Evolutionary conservation across 805 yeast genomes (phyloP), one percentile per base, ranked within the genome.

Genomic region (Sugiyamaella lignohabitans): DNA sequence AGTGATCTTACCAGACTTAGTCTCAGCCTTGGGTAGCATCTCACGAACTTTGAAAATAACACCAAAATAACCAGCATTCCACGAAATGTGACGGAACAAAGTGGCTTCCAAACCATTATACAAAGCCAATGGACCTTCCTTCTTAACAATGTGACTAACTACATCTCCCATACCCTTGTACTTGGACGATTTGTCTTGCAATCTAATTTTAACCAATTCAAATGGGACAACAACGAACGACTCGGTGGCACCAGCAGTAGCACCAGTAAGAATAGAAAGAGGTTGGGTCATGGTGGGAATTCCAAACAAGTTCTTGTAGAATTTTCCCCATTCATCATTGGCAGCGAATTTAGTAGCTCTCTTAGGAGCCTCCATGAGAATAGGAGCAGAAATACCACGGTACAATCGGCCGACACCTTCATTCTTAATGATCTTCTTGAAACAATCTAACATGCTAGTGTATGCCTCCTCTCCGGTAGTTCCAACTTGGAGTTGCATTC

Each of bases 61-160:
- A 54, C 98, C 98, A 65, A 93, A 93, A 71, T 93, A 93, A 50
- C 98, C 98, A 40, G 96, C 96, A 69, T 93, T 93, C 99, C 99
- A 93, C 50, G 79, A 71, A 50, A 87, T 78, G 66, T 93, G 98
- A 76, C 99, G 85, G 95, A 96, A 93, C 62, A 93, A 68, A 6
- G 98, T 93, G 22, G 97, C 88, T 71, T 93, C 99, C 56, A 93
- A 73, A 50, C 99, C 99, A 64, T 87, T 87, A 69, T 91, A 93
- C 61, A 93, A 68, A 23, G 96, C 88, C 48, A 87, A 67, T 1
- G 78, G 64, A 61, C 98, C 98, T 63, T 91, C 87, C 42, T 73
- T 68, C 58, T 74, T 75, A 51, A 89, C 70, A 53, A 87, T 84
- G 61, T 80, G 76, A 60, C 73, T 72, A 34, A 88, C 77, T 10